Evolutionary conservation across 108 stramenopile genomes (phyloP), one percentile per base, ranked within the genome.

Genomic region (Cylindrotheca closterium): DNA sequence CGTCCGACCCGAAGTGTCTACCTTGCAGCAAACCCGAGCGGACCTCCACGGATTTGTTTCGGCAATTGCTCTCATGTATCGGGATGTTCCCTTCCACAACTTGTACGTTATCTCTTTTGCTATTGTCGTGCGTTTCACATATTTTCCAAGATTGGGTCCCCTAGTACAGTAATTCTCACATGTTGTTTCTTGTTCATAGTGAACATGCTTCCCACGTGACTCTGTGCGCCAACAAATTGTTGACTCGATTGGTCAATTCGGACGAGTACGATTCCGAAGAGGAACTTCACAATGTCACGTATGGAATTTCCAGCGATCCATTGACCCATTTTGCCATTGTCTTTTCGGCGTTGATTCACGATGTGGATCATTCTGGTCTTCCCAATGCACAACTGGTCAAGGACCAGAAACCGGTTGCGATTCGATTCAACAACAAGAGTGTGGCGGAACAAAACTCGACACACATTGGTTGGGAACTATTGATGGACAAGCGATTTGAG

Each of bases 161-260:
- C n/a, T n/a, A n/a, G n/a, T n/a, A n/a, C n/a, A n/a, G n/a, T n/a
- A n/a, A n/a, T n/a, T n/a, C n/a, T n/a, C n/a, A n/a, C n/a, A n/a
- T n/a, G n/a, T n/a, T n/a, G n/a, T n/a, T n/a, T n/a, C n/a, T n/a
- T n/a, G n/a, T n/a, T n/a, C n/a, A n/a, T n/a, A n/a, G n/a, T 55
- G 81, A 82, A 22, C 81, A 82, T 54, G 81, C 81, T 25, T 67
- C 65, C 47, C 81, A 82, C 54, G 81, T 82, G 21, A 68, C 72
- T 0, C 37, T 75, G 65, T 68, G 74, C 25, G 77, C 81, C 19
- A 74, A 78, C 33, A 78, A 81, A 62, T 60, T 81, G 29, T 51
- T 81, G 60, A 75, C 75, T 67, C 64, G 70, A 27, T 58, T 79
- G 47, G 58, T 75, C 37, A 63, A 67, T 51, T 55, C 73, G 0